Conservation (phyloP, 495 filamentous ascomycete genomes). For the Lasiosphaeria miniovina region DNA sequence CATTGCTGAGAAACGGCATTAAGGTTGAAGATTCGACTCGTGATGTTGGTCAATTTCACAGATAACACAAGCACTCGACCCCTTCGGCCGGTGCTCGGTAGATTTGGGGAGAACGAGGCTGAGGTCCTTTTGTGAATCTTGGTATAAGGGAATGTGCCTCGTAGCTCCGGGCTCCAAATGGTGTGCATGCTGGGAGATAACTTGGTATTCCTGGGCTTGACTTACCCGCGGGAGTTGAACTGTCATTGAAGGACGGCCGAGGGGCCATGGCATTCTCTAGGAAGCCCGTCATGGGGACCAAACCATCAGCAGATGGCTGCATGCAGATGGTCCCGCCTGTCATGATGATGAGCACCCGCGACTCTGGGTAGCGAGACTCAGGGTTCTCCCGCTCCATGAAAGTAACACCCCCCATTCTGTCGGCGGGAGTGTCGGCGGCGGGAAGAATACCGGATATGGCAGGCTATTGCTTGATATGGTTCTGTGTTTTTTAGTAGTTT, state of each 20-base stretch:
- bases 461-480: not conserved
- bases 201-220: not conserved
- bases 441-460: not conserved
- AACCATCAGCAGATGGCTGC: slow-evolving; percentile 64
- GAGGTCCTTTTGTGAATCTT: too few species aligned
- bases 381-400: slow-evolving; percentile 26
- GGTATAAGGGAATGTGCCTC: not conserved
- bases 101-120: too few species aligned
- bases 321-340: slow-evolving; percentile 98
- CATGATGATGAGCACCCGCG: slow-evolving; percentile 84
- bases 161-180: not conserved
- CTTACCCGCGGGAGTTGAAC: slow-evolving; percentile 42
- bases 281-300: slow-evolving; percentile 75
- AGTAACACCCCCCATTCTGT: slow-evolving; percentile 24
- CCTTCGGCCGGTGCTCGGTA: too few species aligned
- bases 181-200: not conserved
- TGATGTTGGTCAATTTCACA: too few species aligned
- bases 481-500: not conserved
- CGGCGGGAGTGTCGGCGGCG: not conserved
- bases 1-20: not conserved
- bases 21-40: not conserved
- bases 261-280: slow-evolving; percentile 78
- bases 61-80: too few species aligned
- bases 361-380: slow-evolving; percentile 56
- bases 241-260: slow-evolving; percentile 86